These are phyloP conservation scores for Ophiostoma perfectum DNA, from an alignment of 2,329 filamentous ascomycete species.

Conservation along the genomic window DNA sequence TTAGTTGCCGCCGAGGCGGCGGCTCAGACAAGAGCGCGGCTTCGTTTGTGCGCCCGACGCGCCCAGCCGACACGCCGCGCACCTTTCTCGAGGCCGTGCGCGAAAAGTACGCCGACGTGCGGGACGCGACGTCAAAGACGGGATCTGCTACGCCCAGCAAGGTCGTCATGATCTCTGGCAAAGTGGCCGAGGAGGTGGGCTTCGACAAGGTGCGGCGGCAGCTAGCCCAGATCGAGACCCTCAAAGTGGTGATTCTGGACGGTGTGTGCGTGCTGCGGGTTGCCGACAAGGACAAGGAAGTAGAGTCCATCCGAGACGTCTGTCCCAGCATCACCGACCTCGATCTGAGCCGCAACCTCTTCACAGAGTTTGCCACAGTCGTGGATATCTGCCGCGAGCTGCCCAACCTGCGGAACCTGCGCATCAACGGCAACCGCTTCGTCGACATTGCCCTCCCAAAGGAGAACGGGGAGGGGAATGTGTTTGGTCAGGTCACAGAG, in stretches of 20 bases:
- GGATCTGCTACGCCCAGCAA: background rate
- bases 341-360: constrained; percentile 78
- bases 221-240: constrained; percentile 69
- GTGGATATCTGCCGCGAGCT: constrained; percentile 66
- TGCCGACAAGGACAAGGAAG: constrained; percentile 31
- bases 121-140: background rate
- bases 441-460: constrained; percentile 26
- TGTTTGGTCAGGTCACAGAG: constrained; percentile 50
- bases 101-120: constrained; percentile 73
- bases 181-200: constrained; percentile 87
- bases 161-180: constrained; percentile 65
- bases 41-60: constrained; percentile 78
- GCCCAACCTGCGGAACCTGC: constrained; percentile 58
- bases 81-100: constrained; percentile 75
- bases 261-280: constrained; percentile 55
- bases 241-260: constrained; percentile 79
- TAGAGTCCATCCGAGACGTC: constrained; percentile 41
- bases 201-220: constrained; percentile 86
- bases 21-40: constrained; percentile 51
- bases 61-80: constrained; percentile 60
- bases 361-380: constrained; percentile 62
- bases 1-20: constrained; percentile 37
- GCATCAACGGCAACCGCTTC: constrained; percentile 72
- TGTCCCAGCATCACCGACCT: constrained; percentile 69
- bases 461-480: constrained; percentile 34